Conservation (phyloP, 2,329 filamentous ascomycete genomes). For the Drechmeria coniospora region DNA sequence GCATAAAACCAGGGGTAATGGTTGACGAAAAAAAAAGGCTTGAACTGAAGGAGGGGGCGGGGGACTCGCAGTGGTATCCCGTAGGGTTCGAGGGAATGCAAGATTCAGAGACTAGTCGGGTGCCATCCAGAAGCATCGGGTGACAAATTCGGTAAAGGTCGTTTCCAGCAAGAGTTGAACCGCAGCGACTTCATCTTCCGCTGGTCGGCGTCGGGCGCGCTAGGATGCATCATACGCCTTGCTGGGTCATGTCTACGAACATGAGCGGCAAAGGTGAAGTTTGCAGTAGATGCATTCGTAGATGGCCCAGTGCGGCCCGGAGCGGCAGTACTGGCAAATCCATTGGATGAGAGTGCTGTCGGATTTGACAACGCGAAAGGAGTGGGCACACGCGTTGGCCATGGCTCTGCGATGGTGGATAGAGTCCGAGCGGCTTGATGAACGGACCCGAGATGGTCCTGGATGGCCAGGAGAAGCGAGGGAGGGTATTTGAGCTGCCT, state of each 20-base stretch:
- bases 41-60: too few relatives aligned
- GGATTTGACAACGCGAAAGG: conserved; percentile 51
- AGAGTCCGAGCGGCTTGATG: not conserved
- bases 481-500: not conserved
- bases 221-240: too few relatives aligned
- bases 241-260: conserved; percentile 26
- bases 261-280: conserved; percentile 46
- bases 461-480: not conserved
- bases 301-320: conserved; percentile 52
- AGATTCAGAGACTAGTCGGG: too few relatives aligned
- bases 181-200: too few relatives aligned
- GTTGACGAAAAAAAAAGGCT: conserved; percentile 1
- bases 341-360: conserved; percentile 50
- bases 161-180: too few relatives aligned
- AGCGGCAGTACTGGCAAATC: conserved; percentile 48
- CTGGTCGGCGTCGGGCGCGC: too few relatives aligned
- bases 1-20: conserved; percentile 2
- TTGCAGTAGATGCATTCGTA: conserved; percentile 56
- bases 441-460: not conserved
- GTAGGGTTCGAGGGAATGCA: too few relatives aligned
- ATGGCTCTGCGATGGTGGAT: conserved; percentile 17
- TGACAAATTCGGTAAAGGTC: too few relatives aligned
- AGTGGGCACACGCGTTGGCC: conserved; percentile 42
- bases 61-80: too few relatives aligned
- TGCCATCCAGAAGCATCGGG: too few relatives aligned